Evolutionary conservation across 164 flowering plant species (phyloP).

Genomic region (Santalum album): DNA sequence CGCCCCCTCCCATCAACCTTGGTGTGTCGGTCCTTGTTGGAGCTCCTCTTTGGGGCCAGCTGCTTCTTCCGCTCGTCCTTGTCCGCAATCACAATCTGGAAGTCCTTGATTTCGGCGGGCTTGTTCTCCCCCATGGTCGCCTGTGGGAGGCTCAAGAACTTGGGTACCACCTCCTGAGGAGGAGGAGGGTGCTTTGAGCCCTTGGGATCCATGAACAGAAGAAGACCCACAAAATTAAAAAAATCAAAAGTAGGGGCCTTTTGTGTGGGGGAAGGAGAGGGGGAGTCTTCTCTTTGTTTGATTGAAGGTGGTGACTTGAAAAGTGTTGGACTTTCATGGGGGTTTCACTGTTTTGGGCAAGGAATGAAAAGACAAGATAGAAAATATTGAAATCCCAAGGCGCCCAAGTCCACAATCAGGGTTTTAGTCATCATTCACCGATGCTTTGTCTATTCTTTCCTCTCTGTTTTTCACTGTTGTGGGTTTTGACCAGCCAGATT

Average conservation of each 20-base stretch:
- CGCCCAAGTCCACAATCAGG: not conserved
- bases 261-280: not conserved
- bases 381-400: constrained; percentile 1
- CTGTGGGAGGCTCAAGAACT: not conserved
- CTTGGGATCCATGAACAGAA: not conserved
- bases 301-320: not conserved
- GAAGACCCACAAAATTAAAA: not conserved
- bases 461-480: not conserved
- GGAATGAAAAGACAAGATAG: not conserved
- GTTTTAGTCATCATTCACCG: not conserved
- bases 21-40: constrained; percentile 5
- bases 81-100: not conserved
- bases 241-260: no score
- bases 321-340: not conserved
- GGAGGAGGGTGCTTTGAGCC: not conserved
- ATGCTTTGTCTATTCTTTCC: not conserved
- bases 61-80: not conserved
- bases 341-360: not conserved
- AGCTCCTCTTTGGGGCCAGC: constrained; percentile 3
- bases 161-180: not conserved
- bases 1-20: constrained; percentile 24
- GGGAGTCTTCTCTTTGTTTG: not conserved
- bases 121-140: not conserved
- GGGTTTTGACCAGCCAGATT: constrained; percentile 1
- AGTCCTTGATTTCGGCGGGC: not conserved